Base-by-base conservation (phyloP, 108 stramenopile genomes). In the Nitzschia palea region DNA sequence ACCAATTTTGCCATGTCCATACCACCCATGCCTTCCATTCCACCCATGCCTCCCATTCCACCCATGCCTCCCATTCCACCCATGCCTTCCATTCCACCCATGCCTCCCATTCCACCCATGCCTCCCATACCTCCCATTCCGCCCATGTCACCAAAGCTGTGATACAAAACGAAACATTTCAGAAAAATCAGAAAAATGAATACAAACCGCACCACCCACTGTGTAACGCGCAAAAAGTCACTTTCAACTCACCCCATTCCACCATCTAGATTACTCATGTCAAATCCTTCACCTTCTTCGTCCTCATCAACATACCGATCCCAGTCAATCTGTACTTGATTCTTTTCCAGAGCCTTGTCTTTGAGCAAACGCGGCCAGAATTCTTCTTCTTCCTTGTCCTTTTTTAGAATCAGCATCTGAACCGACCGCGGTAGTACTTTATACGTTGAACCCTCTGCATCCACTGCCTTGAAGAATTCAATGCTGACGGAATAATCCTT, bases 271-370 rank as follows among this genome's bases (percentile, higher is more conserved):
- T 85, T 86, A 55, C 67, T 73, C 63, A 73, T 90, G 65, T 93
- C 88, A 73, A 94, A 86, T 62, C 90, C 78, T 56, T 79, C 76
- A 51, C 71, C 82, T 47, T 80, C 92, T 58, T 96, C 97, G 68
- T 97, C 97, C 75, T 97, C 97, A 71, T 97, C 97, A 3, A 96
- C 97, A 62, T 91, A 97, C 45, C 91, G 85, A 83, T 96, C 89
- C 97, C 97, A 97, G 69, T 97, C 97, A 56, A 97, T 89, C 80
- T 86, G 84, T 3, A 97, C 94, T 79, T 95, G 91, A 69, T 92
- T 96, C 76, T 97, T 96, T 75, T 96, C 95, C 63, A 93, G 69
- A 22, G 78, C 72, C 80, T 96, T 96, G 80, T 96, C 91, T 71
- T 96, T 86, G 70, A 94, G 81, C 54, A 96, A 71, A 31, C 93